Conservation (phyloP, 1,139 yeast species). For the Candida smagusa region DNA sequence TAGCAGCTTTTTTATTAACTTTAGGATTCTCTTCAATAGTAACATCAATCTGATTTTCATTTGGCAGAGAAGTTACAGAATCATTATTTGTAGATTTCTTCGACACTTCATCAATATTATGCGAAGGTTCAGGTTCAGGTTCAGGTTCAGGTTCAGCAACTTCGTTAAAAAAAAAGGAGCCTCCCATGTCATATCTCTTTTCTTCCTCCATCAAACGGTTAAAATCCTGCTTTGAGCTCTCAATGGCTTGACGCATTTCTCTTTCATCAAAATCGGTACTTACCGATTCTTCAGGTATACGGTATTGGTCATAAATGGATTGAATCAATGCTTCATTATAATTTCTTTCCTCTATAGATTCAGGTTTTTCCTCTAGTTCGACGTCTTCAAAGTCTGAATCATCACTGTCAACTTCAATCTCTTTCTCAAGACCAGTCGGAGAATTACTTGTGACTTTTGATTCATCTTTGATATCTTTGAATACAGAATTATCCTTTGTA, state of each 20-base stretch:
- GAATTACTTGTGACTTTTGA: too few relatives aligned
- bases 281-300: slow-evolving; percentile 5
- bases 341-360: slow-evolving; percentile 28
- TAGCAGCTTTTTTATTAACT: slow-evolving; percentile 5
- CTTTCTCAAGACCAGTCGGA: slow-evolving; percentile 6
- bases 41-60: too few relatives aligned
- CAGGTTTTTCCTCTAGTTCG: slow-evolving; percentile 15
- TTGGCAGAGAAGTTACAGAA: too few relatives aligned
- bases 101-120: too few relatives aligned
- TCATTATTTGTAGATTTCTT: too few relatives aligned
- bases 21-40: not conserved
- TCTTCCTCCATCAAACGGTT: slow-evolving; percentile 19
- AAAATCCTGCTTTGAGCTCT: slow-evolving; percentile 41
- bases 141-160: not conserved
- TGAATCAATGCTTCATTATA: slow-evolving; percentile 32
- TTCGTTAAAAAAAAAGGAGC: slow-evolving; percentile 4
- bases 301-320: slow-evolving; percentile 34
- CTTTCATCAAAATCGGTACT: slow-evolving; percentile 21
- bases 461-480: not conserved
- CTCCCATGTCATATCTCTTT: slow-evolving; percentile 4
- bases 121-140: not conserved
- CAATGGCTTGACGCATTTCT: slow-evolving; percentile 46
- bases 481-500: not conserved
- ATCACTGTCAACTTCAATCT: slow-evolving; percentile 20
- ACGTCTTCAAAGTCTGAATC: slow-evolving; percentile 22